A percentile compares a stretch with the other conserved stretches of the same genome.
phyloP scores from a whole-genome alignment of 192 early-diverging fungal genomes.

The Backusella macrospora region DNA sequence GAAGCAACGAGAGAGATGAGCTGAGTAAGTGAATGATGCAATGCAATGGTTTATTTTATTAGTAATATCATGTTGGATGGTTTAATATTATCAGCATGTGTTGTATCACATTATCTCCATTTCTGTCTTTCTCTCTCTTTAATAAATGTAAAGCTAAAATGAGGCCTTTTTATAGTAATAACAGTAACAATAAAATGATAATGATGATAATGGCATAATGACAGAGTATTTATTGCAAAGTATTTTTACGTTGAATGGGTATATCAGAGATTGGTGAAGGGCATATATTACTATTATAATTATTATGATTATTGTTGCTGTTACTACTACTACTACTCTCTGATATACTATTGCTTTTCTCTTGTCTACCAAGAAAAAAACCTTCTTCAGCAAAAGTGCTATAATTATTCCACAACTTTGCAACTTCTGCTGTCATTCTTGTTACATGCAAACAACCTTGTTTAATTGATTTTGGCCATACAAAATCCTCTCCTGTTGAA shows the following conservation, averaged over 20 bases:
- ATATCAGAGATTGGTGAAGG: slow-evolving; percentile 3
- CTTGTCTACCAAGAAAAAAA: slow-evolving; percentile 29
- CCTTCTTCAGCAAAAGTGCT: slow-evolving; percentile 38
- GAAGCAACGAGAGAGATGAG: no score
- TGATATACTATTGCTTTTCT: slow-evolving; percentile 11
- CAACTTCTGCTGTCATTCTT: slow-evolving; percentile 38
- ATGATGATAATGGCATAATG: no score
- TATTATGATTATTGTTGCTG: not conserved
- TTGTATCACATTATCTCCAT: no score
- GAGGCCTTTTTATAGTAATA: not conserved
- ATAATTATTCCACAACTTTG: slow-evolving; percentile 37
- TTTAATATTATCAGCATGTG: no score
- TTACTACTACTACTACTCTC: not conserved
- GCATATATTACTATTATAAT: not conserved
- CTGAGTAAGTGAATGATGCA: no score
- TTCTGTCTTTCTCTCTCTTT: no score
- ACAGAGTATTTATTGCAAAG: not conserved
- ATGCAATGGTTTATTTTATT: no score
- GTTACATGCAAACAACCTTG: slow-evolving; percentile 39
- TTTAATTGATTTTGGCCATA: slow-evolving; percentile 37
- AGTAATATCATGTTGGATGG: no score
- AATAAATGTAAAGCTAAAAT: not conserved
- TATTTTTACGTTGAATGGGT: slow-evolving; percentile 17
- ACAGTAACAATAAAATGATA: no score
- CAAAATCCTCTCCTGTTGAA: slow-evolving; percentile 38